Conservation (phyloP, 768 basidiomycete genomes). For the Serendipita indica region DNA sequence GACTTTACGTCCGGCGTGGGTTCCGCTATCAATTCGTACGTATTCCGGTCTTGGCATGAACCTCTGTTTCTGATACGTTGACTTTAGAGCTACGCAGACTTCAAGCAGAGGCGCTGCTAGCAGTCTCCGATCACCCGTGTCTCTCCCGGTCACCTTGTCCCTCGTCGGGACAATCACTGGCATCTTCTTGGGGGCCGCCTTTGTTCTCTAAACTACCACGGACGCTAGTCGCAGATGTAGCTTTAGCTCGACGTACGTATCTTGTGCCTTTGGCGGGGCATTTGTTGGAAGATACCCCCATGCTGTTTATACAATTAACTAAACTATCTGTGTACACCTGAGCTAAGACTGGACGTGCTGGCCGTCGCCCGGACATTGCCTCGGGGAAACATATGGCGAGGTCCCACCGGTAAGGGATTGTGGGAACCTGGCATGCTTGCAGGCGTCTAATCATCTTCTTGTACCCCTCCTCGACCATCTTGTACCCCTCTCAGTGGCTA, state of each 20-base stretch:
- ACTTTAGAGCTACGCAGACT: neutral
- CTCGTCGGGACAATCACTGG: neutral
- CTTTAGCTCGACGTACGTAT: neutral
- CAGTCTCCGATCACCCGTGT: neutral
- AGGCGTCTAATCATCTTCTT: neutral
- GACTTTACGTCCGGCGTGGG: neutral
- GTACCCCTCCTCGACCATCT: neutral
- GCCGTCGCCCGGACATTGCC: too few species aligned
- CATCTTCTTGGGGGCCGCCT: slow-evolving; percentile 1
- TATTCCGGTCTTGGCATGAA: neutral
- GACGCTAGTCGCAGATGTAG: neutral
- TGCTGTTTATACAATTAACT: neutral
- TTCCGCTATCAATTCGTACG: neutral
- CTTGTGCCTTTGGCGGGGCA: too few species aligned
- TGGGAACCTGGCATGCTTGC: neutral
- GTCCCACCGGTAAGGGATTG: neutral
- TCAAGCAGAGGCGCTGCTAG: neutral
- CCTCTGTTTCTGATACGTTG: neutral
- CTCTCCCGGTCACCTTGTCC: neutral
- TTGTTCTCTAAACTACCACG: neutral
- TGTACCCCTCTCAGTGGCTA: neutral
- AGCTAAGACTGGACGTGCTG: neutral
- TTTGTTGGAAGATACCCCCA: neutral
- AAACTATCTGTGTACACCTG: neutral
- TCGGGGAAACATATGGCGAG: slow-evolving; percentile 6